Base-by-base conservation (phyloP, 31 red algal species). In the Endocladia muricata region DNA sequence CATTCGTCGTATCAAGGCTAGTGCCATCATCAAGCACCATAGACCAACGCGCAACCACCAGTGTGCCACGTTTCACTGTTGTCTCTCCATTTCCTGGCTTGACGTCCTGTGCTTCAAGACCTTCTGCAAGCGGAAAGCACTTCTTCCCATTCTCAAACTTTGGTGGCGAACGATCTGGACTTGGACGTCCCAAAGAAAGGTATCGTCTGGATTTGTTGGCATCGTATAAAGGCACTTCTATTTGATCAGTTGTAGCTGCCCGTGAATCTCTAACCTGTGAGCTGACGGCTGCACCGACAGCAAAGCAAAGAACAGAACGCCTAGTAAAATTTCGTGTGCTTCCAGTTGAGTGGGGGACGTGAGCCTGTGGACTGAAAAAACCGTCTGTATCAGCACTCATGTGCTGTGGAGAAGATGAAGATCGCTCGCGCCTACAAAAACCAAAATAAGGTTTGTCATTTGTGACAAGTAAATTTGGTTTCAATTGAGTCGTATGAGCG, bases 1-100 rank as follows among this genome's bases (percentile, higher is more conserved):
- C 76, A 59, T 81, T 81, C 23, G 71, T 35, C 51, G 79, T 79
- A 63, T 91, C 88, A 39, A 91, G 22, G 2, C 55, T 83, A 26
- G 79, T 78, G 21, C 88, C 88, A 56, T 91, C 79, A 41, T 77
- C 88, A 28, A 91, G 70, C 28, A 78, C 33, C 22, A 82, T 79
- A 35, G 55, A 39, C 73, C 74, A 91, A 5, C 67, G 42, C 1
- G 88, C 88, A 1, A 83, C 74, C n/a, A 83, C 88, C 21, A 91
- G 65, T 29, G 48, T 40, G 3, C 88, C 88, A 2, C 42, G 37
- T 51, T 65, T 43, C 35, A 81, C 76, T 55, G 55, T 2, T 3
- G 41, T 44, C 4, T 70, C 83, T 15, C 85, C 85, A 2, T 62
- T 57, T 55, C 85, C 85, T 3, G 59, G 43, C 30, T 31, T 31